Conservation (phyloP, 225 moss, liverwort and hornwort species). For the Pleurozium schreberi region DNA sequence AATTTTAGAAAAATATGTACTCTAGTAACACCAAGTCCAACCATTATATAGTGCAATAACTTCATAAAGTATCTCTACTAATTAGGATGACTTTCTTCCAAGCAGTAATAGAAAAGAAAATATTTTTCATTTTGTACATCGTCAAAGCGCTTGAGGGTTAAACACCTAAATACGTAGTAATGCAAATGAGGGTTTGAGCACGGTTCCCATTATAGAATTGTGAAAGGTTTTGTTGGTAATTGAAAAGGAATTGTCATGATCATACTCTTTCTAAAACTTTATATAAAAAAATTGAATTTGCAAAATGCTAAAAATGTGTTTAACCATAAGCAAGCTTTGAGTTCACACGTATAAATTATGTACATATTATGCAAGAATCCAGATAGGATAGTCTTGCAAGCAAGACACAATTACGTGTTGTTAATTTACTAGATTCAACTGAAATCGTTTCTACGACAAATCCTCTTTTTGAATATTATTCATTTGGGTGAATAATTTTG, state of each 20-base stretch:
- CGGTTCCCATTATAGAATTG: fast-evolving
- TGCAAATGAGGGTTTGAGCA: neutral
- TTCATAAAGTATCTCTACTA: no score
- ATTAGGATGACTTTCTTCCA: no score
- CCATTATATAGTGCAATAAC: no score
- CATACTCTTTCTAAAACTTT: neutral
- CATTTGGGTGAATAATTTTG: neutral
- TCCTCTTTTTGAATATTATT: fast-evolving
- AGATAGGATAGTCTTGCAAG: neutral
- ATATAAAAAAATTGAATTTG: neutral
- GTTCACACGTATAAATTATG: fast-evolving
- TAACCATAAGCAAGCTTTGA: neutral
- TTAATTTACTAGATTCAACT: no score
- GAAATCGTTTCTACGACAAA: neutral
- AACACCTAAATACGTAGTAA: neutral
- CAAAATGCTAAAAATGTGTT: fast-evolving
- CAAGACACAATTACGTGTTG: fast-evolving
- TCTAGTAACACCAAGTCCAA: no score
- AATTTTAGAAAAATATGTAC: no score
- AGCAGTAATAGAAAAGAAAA: no score
- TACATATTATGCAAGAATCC: neutral
- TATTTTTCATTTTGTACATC: no score
- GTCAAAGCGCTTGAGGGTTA: no score
- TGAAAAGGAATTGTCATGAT: neutral
- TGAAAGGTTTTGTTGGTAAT: neutral